Conservation (phyloP, 2,329 filamentous ascomycete species). For the Paracoccidioides lutzii region DNA sequence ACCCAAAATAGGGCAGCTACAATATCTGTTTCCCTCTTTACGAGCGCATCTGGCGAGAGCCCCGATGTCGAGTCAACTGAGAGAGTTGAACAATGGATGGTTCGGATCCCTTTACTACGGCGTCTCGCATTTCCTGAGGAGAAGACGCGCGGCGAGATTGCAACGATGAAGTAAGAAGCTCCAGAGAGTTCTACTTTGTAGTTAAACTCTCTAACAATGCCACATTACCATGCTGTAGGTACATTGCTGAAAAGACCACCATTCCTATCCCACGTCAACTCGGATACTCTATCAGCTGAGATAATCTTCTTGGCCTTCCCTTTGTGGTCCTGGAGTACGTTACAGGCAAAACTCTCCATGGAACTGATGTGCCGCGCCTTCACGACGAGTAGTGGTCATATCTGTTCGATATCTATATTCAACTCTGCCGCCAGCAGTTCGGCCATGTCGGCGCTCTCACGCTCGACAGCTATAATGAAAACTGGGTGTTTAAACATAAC, state of each 20-base stretch:
- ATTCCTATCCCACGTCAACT: slow-evolving; percentile 12
- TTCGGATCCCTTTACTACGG: slow-evolving; percentile 6
- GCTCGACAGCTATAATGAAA: not conserved
- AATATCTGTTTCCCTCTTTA: slow-evolving; percentile 9
- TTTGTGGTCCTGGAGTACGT: slow-evolving; percentile 7
- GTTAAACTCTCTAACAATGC: not conserved
- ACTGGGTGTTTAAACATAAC: slow-evolving; percentile 1
- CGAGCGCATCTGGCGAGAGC: not conserved
- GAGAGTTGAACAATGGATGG: slow-evolving; percentile 4
- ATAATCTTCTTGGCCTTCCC: slow-evolving; percentile 7
- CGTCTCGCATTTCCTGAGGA: not conserved
- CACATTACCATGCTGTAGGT: slow-evolving; percentile 1
- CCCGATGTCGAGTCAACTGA: not conserved
- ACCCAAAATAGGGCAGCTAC: slow-evolving; percentile 6
- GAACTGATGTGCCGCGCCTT: not conserved
- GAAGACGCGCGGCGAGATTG: not conserved
- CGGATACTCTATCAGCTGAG: slow-evolving; percentile 4
- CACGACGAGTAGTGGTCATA: not conserved
- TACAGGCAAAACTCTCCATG: slow-evolving; percentile 2
- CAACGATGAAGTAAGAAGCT: not conserved
- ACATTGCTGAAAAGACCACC: slow-evolving; percentile 11
- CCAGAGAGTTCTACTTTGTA: not conserved
- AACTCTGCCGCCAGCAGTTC: not conserved
- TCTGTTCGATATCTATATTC: not conserved
- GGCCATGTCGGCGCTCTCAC: not conserved